Evolutionary conservation across 768 basidiomycete species (phyloP).

Genomic region (Plicaturopsis crispa): DNA sequence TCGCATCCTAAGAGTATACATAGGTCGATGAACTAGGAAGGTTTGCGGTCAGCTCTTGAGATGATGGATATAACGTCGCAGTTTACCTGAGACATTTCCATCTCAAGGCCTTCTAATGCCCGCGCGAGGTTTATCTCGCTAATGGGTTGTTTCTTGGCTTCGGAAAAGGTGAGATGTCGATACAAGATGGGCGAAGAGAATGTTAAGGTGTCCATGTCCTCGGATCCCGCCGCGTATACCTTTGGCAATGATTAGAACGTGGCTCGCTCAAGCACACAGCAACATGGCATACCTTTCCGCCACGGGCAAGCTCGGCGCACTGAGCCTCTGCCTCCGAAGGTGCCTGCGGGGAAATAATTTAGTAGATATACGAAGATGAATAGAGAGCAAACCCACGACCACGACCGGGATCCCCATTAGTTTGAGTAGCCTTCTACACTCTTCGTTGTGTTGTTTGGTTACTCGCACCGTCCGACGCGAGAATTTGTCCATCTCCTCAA

Average conservation of each 20-base stretch:
- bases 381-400: constrained; percentile 44
- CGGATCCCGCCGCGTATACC: constrained; percentile 97
- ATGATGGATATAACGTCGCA: constrained; percentile 5
- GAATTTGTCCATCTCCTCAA: constrained; percentile 88
- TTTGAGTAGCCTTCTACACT: constrained; percentile 77
- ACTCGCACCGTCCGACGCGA: constrained; percentile 90
- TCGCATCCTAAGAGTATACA: constrained; percentile 97
- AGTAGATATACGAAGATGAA: background rate
- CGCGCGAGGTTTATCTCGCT: constrained; percentile 80
- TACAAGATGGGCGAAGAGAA: constrained; percentile 88
- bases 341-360: constrained; percentile 44
- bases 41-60: background rate
- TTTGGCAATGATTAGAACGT: constrained; percentile 21
- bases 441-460: constrained; percentile 93
- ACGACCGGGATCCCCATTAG: constrained; percentile 98
- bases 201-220: constrained; percentile 99
- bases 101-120: constrained; percentile 82
- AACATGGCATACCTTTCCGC: constrained; percentile 61
- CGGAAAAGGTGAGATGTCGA: constrained; percentile 95
- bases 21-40: constrained; percentile 81
- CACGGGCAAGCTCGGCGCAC: constrained; percentile 95
- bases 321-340: constrained; percentile 99
- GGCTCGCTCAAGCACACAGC: background rate
- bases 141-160: constrained; percentile 96
- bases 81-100: constrained; percentile 91